Conservation (phyloP, 768 basidiomycete species). For the Pulveroboletus frians region DNA sequence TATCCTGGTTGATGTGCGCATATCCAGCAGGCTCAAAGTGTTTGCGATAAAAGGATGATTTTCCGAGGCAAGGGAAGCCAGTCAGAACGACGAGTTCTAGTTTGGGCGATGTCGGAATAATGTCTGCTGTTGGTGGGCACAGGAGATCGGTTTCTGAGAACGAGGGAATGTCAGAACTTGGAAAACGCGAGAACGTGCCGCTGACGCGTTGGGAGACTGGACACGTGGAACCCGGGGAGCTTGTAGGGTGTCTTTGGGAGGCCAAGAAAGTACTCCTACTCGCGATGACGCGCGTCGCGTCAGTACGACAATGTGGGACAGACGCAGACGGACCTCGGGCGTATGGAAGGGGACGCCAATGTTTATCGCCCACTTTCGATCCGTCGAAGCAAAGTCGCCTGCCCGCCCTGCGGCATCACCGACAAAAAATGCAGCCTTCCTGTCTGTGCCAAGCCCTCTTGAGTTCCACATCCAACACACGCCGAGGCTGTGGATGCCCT, state of each 20-base stretch:
- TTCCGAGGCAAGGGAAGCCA: conserved; percentile 66
- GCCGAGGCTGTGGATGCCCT: no score
- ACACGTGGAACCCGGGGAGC: conserved; percentile 68
- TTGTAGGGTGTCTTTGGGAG: conserved; percentile 37
- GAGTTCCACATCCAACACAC: background rate
- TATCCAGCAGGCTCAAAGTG: conserved; percentile 70
- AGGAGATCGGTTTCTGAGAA: conserved; percentile 37
- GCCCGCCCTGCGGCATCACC: conserved; percentile 87
- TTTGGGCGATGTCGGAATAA: conserved; percentile 9
- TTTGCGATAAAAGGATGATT: conserved; percentile 70
- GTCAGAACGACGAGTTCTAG: conserved; percentile 56
- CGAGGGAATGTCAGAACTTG: background rate
- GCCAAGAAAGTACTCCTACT: conserved; percentile 75
- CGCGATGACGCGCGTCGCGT: background rate
- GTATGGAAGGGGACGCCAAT: conserved; percentile 69
- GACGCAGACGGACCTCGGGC: conserved; percentile 58
- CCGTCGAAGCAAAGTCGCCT: conserved; percentile 73
- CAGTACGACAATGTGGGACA: background rate
- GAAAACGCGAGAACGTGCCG: background rate
- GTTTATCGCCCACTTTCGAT: conserved; percentile 83
- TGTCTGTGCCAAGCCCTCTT: conserved; percentile 43
- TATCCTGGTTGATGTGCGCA: conserved; percentile 84
- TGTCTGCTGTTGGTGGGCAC: conserved; percentile 15
- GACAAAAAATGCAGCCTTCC: conserved; percentile 64
- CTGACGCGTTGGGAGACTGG: conserved; percentile 34